Evolutionary conservation across 805 yeast species (phyloP).

Genomic region (Candida ficus): DNA sequence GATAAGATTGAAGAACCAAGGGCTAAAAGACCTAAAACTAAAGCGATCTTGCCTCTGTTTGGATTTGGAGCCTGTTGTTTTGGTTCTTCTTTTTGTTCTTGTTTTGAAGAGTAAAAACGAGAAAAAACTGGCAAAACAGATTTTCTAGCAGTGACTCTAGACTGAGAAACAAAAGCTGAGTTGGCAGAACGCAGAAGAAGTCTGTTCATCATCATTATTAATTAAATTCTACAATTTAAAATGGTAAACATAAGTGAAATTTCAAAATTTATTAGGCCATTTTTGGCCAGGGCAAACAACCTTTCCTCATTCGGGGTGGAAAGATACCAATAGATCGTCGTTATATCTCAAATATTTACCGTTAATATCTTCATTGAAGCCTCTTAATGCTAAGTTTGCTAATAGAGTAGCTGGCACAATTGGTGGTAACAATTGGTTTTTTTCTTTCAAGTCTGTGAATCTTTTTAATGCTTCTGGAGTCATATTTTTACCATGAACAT

Average conservation of each 20-base stretch:
- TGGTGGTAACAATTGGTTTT: constrained; percentile 58
- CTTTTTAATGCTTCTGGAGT: constrained; percentile 48
- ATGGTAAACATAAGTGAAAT: no score
- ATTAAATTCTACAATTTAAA: no score
- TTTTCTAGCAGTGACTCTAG: neutral
- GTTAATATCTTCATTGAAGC: constrained; percentile 50
- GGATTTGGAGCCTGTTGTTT: constrained; percentile 3
- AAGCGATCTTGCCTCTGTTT: constrained; percentile 27
- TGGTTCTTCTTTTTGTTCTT: constrained; percentile 1
- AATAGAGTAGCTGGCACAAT: constrained; percentile 67
- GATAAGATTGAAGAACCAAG: constrained; percentile 43
- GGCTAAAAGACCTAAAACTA: constrained; percentile 42
- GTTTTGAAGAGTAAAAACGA: constrained; percentile 2
- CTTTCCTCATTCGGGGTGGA: neutral
- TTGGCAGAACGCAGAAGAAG: neutral
- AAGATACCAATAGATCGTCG: constrained; percentile 29
- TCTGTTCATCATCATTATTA: no score
- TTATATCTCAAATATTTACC: constrained; percentile 67
- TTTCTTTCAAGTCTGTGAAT: constrained; percentile 58
- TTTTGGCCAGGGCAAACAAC: neutral
- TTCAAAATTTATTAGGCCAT: no score
- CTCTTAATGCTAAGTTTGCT: constrained; percentile 58
- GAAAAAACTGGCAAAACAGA: neutral
- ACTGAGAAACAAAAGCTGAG: neutral
- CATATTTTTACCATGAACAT: constrained; percentile 57